phyloP scores from a whole-genome alignment of 2,329 filamentous ascomycete genomes.

The Botrytis squamosa region DNA sequence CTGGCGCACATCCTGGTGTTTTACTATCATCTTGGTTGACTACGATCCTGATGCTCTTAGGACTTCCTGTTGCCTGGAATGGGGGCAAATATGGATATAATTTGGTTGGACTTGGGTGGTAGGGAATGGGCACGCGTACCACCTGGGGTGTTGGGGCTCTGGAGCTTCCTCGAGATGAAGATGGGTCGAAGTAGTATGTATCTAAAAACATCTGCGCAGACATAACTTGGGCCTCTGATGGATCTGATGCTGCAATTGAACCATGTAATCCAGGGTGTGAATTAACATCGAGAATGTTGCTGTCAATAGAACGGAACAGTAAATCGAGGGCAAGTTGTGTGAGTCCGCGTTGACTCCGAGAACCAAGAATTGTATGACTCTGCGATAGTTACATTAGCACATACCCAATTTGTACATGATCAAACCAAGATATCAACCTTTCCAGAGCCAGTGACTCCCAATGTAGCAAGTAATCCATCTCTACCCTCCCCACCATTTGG shows the following conservation, averaged over 20 bases:
- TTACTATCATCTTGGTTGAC: slow-evolving; percentile 25
- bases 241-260: slow-evolving; percentile 73
- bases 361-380: slow-evolving; percentile 95
- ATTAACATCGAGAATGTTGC: slow-evolving; percentile 64
- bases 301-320: slow-evolving; percentile 77
- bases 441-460: slow-evolving; percentile 93
- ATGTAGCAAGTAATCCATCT: slow-evolving; percentile 84
- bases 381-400: slow-evolving; percentile 42
- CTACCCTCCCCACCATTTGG: slow-evolving; percentile 72
- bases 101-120: slow-evolving; percentile 25
- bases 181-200: slow-evolving; percentile 67
- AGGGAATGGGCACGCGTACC: slow-evolving; percentile 49
- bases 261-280: slow-evolving; percentile 63
- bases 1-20: slow-evolving; percentile 22
- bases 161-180: slow-evolving; percentile 58
- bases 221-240: slow-evolving; percentile 76
- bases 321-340: slow-evolving; percentile 90
- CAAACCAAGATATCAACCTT: slow-evolving; percentile 60
- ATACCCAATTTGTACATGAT: neutral
- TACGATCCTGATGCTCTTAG: slow-evolving; percentile 34
- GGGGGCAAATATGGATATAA: slow-evolving; percentile 29
- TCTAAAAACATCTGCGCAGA: slow-evolving; percentile 77
- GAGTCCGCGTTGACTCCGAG: slow-evolving; percentile 78
- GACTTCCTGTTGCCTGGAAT: slow-evolving; percentile 33
- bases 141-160: slow-evolving; percentile 69